Percentiles rank a stretch among this genome's conserved stretches.
phyloP scores from a whole-genome alignment of 2,329 filamentous ascomycete species.

The Aureobasidium pullulans region DNA sequence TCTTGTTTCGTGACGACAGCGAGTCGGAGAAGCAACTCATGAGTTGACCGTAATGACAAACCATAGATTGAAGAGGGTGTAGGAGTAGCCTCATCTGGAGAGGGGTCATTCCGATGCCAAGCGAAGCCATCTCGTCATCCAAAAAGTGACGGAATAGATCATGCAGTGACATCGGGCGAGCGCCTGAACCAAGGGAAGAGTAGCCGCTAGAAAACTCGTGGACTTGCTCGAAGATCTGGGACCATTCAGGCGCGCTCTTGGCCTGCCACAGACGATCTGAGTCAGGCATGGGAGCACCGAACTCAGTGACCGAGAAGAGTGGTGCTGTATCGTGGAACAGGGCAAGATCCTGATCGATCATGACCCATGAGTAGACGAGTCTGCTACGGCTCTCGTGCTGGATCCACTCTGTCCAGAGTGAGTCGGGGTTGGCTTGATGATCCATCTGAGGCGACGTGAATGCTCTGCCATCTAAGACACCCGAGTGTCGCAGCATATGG shows the following conservation, averaged over 20 bases:
- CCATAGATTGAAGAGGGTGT: conserved; percentile 59
- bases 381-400: conserved; percentile 58
- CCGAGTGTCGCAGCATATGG: conserved; percentile 63
- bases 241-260: conserved; percentile 52
- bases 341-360: conserved; percentile 65
- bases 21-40: conserved; percentile 58
- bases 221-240: conserved; percentile 50
- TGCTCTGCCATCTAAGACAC: conserved; percentile 48
- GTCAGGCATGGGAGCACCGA: conserved; percentile 57
- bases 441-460: conserved; percentile 39
- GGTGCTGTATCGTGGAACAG: conserved; percentile 58
- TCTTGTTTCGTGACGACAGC: conserved; percentile 38
- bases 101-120: conserved; percentile 46
- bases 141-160: conserved; percentile 63
- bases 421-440: conserved; percentile 42
- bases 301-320: conserved; percentile 57
- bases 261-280: conserved; percentile 58
- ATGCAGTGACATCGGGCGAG: conserved; percentile 51
- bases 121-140: conserved; percentile 51
- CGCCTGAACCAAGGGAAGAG: conserved; percentile 47
- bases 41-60: conserved; percentile 58
- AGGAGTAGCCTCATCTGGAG: conserved; percentile 59
- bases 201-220: conserved; percentile 49
- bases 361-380: conserved; percentile 67
- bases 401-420: conserved; percentile 58